These are phyloP conservation scores for Psilocybe cubensis DNA, from an alignment of 768 basidiomycete species.

Conservation along the genomic window DNA sequence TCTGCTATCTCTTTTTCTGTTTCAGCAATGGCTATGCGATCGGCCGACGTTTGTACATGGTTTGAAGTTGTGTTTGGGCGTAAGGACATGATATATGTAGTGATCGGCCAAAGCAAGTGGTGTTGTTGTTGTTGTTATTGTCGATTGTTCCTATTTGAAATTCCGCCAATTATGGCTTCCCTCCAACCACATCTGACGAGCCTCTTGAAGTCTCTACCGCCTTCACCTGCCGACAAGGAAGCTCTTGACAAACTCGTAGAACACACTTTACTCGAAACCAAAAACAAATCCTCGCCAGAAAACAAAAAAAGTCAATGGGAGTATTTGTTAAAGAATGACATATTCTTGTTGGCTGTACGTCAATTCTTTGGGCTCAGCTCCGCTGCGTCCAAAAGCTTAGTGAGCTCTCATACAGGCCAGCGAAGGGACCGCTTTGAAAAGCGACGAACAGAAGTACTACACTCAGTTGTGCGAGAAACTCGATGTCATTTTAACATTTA, in stretches of 20 bases:
- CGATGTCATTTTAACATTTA: slow-evolving; percentile 77
- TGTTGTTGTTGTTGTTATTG: neutral
- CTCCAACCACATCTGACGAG: slow-evolving; percentile 52
- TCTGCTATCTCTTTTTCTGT: slow-evolving; percentile 11
- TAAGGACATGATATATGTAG: slow-evolving; percentile 19
- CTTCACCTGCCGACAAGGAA: slow-evolving; percentile 50
- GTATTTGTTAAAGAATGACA: slow-evolving; percentile 67
- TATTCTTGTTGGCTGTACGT: slow-evolving; percentile 74
- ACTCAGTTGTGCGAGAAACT: slow-evolving; percentile 59
- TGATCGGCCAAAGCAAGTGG: slow-evolving; percentile 27
- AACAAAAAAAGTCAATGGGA: slow-evolving; percentile 79
- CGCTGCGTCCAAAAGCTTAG: neutral
- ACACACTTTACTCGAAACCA: slow-evolving; percentile 45
- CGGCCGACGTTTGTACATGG: neutral
- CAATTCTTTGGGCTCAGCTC: neutral
- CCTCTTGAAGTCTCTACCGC: slow-evolving; percentile 56
- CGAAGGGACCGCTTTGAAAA: slow-evolving; percentile 68
- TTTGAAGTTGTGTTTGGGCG: neutral
- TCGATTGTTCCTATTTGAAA: slow-evolving; percentile 24
- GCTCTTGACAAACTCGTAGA: slow-evolving; percentile 54
- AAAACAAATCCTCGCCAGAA: slow-evolving; percentile 50
- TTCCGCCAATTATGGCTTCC: slow-evolving; percentile 45
- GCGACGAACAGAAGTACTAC: slow-evolving; percentile 61
- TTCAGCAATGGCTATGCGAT: slow-evolving; percentile 1
- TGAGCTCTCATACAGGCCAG: slow-evolving; percentile 48